Evolutionary conservation across 345 rosid species (phyloP).

Genomic region (Salix viminalis): DNA sequence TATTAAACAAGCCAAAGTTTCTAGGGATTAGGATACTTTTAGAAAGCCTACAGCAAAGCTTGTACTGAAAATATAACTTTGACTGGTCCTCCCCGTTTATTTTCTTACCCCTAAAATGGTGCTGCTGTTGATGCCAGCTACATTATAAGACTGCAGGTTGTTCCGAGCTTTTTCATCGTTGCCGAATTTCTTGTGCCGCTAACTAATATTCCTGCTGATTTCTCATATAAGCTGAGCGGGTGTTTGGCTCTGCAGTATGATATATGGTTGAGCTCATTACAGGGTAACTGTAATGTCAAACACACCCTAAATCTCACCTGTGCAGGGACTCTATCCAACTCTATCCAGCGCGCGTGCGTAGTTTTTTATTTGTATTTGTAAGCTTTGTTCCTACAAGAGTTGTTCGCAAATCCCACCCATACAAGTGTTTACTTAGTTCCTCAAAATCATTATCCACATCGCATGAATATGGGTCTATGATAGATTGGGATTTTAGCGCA

Average conservation of each 20-base stretch:
- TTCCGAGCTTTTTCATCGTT: conserved; percentile 12
- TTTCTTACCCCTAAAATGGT: not conserved
- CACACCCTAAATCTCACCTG: no score
- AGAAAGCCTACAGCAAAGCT: conserved; percentile 28
- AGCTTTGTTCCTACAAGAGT: no score
- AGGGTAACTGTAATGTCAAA: no score
- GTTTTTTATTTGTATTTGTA: no score
- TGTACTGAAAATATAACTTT: conserved; percentile 18
- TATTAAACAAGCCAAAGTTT: conserved; percentile 15
- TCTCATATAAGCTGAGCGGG: no score
- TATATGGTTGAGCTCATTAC: fast-evolving
- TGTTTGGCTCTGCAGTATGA: no score
- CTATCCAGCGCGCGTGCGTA: no score
- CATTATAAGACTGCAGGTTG: not conserved
- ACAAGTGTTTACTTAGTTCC: not conserved
- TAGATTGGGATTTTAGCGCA: not conserved
- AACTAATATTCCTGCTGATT: no score
- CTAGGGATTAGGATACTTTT: conserved; percentile 36
- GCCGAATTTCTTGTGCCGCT: not conserved
- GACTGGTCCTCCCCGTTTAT: conserved; percentile 17
- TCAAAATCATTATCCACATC: no score
- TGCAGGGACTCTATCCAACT: no score
- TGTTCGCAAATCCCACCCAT: not conserved
- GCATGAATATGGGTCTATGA: not conserved
- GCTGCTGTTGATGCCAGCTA: not conserved